Conservation (phyloP, 2,329 filamentous ascomycete species). For the Apiospora hydei region DNA sequence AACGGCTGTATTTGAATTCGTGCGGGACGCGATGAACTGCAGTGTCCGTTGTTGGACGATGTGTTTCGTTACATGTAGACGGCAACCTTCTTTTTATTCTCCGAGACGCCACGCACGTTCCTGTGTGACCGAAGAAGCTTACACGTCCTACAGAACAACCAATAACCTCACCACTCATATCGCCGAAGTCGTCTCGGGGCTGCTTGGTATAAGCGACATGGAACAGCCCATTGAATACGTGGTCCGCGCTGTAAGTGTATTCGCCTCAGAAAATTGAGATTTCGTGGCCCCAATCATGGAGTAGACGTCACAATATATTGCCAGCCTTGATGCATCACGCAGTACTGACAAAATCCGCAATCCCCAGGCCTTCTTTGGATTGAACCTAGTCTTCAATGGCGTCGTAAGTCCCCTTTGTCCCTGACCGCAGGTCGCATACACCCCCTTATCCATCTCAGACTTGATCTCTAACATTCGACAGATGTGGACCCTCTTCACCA, state of each 20-base stretch:
- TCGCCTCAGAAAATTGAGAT: neutral
- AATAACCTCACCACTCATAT: conserved; percentile 61
- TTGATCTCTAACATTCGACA: conserved; percentile 33
- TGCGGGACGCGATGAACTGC: neutral
- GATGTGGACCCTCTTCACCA: conserved; percentile 87
- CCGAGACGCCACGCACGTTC: neutral
- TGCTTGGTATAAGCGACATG: conserved; percentile 51
- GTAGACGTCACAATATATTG: neutral
- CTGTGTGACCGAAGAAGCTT: neutral
- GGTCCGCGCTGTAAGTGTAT: conserved; percentile 56
- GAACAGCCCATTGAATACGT: conserved; percentile 55
- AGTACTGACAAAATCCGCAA: neutral
- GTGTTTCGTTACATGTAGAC: neutral
- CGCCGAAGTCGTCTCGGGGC: conserved; percentile 51
- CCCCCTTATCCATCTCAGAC: neutral
- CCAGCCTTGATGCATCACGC: neutral
- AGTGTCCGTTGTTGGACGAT: neutral
- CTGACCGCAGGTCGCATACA: neutral
- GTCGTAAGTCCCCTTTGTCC: conserved; percentile 54
- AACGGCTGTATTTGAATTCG: neutral
- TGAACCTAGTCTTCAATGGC: conserved; percentile 79
- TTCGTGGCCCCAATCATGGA: neutral
- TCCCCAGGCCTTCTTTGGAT: conserved; percentile 71
- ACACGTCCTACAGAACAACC: conserved; percentile 54
- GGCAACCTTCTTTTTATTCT: conserved; percentile 9